A percentile compares a stretch with the other conserved stretches of the same genome.
Evolutionary conservation across 2,329 filamentous ascomycete genomes (phyloP).

Genomic region (Colletotrichum endophyticum): DNA sequence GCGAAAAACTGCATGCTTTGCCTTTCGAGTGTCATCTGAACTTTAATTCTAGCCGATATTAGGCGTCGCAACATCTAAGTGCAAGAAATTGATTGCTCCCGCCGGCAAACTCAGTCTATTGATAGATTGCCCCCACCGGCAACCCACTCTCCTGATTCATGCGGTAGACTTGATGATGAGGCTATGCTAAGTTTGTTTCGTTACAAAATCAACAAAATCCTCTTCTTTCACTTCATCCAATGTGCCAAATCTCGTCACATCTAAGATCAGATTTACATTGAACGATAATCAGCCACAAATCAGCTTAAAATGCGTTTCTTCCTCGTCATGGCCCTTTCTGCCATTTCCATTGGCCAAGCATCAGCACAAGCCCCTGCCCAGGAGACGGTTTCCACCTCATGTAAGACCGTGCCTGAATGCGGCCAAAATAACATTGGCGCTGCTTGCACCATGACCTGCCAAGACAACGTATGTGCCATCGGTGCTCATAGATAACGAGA

Average conservation of each 20-base stretch:
- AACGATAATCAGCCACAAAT: neutral
- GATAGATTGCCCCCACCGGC: neutral
- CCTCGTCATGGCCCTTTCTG: neutral
- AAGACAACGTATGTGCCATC: neutral
- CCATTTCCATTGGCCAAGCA: neutral
- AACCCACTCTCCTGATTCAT: neutral
- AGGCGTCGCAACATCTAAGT: neutral
- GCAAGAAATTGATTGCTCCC: neutral
- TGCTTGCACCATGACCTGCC: neutral
- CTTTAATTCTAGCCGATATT: neutral
- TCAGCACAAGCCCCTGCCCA: neutral
- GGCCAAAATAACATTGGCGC: neutral
- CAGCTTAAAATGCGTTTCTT: neutral
- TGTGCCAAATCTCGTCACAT: neutral
- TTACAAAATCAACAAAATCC: neutral
- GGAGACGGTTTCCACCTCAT: neutral
- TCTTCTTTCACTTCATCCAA: neutral
- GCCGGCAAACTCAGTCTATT: neutral
- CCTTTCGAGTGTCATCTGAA: neutral
- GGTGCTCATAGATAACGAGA: neutral
- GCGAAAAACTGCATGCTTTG: neutral
- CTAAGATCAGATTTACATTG: neutral
- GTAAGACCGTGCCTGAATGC: neutral
- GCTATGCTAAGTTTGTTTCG: neutral
- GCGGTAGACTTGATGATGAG: neutral